A percentile compares a stretch with the other conserved stretches of the same genome.
phyloP scores from a whole-genome alignment of 2,329 filamentous ascomycete genomes.

The Xylaria polymorpha region DNA sequence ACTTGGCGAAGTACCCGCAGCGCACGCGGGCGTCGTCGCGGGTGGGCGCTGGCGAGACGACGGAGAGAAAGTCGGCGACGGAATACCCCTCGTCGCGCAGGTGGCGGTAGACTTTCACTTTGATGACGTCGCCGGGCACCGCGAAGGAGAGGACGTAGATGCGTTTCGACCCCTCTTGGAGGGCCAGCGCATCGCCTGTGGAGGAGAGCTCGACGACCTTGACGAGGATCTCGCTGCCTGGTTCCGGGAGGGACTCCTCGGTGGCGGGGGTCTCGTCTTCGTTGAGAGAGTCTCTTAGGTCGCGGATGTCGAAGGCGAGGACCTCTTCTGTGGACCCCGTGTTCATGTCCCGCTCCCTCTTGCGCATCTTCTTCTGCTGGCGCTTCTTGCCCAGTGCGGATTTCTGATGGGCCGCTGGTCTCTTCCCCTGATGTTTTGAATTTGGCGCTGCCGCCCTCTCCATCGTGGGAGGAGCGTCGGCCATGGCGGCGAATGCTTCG shows the following conservation, averaged over 20 bases:
- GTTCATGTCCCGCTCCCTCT: constrained; percentile 69
- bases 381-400: constrained; percentile 37
- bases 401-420: constrained; percentile 37
- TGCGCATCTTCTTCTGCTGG: constrained; percentile 47
- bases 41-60: constrained; percentile 77
- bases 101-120: constrained; percentile 83
- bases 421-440: constrained; percentile 36
- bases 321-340: constrained; percentile 75
- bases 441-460: background rate
- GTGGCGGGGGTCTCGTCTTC: constrained; percentile 42
- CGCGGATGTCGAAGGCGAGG: constrained; percentile 70
- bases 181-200: constrained; percentile 88
- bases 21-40: constrained; percentile 81
- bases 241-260: constrained; percentile 66
- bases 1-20: constrained; percentile 88
- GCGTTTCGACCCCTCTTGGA: constrained; percentile 70
- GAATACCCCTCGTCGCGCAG: constrained; percentile 73
- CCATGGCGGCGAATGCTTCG: constrained; percentile 3
- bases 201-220: constrained; percentile 87
- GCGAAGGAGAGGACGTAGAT: constrained; percentile 91
- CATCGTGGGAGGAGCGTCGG: background rate
- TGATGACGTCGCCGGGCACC: constrained; percentile 83
- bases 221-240: constrained; percentile 81
- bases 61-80: constrained; percentile 82
- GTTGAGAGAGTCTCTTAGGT: constrained; percentile 60